Conservation (phyloP, 768 basidiomycete genomes). For the Coprinopsis sp. region DNA sequence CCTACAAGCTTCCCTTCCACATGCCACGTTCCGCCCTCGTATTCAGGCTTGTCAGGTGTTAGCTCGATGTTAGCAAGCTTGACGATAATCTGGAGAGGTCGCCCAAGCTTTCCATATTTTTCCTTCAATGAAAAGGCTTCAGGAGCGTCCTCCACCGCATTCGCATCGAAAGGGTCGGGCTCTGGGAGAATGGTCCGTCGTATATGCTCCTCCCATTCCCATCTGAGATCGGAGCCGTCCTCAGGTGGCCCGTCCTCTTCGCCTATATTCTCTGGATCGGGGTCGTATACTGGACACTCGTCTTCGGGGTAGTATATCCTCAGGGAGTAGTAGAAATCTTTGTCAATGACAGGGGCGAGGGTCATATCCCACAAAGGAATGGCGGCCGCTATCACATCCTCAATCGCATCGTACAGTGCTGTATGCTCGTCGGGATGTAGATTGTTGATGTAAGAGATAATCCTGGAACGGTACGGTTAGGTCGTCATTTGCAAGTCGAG, state of each 20-base stretch:
- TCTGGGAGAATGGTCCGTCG: background rate
- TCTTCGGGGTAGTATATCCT: background rate
- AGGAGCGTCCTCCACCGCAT: background rate
- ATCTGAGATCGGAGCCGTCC: background rate
- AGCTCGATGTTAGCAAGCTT: slow-evolving; percentile 19
- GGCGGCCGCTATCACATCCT: slow-evolving; percentile 21
- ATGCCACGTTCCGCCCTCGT: slow-evolving; percentile 16
- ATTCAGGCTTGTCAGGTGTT: slow-evolving; percentile 15
- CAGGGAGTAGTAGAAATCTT: background rate
- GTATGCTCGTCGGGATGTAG: slow-evolving; percentile 26
- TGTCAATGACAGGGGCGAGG: slow-evolving; percentile 19
- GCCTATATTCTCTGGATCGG: background rate
- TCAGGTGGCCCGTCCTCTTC: background rate
- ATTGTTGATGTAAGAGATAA: slow-evolving; percentile 37
- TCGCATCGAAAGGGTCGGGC: background rate
- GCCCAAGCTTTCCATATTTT: slow-evolving; percentile 4
- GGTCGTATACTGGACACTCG: background rate
- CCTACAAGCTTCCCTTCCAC: slow-evolving; percentile 17
- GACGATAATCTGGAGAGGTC: slow-evolving; percentile 18
- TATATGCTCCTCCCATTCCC: background rate
- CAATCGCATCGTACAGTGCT: slow-evolving; percentile 22
- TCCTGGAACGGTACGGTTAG: slow-evolving; percentile 7
- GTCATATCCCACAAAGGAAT: slow-evolving; percentile 28
- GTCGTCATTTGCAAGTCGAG: no score
- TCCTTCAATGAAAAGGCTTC: background rate